phyloP scores from a whole-genome alignment of 768 basidiomycete genomes.

The Auricularia auricula-judae region DNA sequence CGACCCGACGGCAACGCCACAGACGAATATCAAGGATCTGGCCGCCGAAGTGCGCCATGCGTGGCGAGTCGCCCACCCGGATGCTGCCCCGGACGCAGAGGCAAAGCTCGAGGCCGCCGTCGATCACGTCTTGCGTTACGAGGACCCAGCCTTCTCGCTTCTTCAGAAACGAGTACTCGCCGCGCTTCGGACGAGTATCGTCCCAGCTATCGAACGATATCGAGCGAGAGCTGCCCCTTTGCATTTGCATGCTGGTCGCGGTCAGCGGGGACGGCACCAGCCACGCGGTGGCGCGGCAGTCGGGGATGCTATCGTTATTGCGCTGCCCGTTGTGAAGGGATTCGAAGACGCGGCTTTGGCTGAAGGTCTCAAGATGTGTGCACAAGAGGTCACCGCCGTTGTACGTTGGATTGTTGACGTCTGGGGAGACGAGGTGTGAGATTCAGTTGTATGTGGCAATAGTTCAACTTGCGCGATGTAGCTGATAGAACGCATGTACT shows the following conservation, averaged over 20 bases:
- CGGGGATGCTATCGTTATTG: conserved; percentile 8
- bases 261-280: conserved; percentile 14
- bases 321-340: conserved; percentile 36
- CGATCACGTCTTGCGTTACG: conserved; percentile 45
- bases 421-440: neutral
- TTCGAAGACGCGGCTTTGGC: conserved; percentile 54
- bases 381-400: neutral
- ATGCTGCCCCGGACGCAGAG: conserved; percentile 32
- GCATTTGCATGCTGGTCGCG: conserved; percentile 20
- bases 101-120: conserved; percentile 45
- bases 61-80: conserved; percentile 12
- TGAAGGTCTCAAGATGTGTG: conserved; percentile 11
- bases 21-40: conserved; percentile 14
- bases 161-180: conserved; percentile 47
- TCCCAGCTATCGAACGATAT: conserved; percentile 5
- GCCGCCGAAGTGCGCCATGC: neutral
- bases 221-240: conserved; percentile 10
- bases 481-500: too few species aligned
- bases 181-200: conserved; percentile 23
- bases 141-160: conserved; percentile 57
- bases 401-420: neutral
- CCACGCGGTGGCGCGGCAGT: conserved; percentile 18
- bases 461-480: too few species aligned
- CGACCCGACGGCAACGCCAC: neutral
- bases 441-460: neutral